These are phyloP conservation scores for Pyrenophora teres DNA, from an alignment of 2,329 filamentous ascomycete genomes.

Conservation along the genomic window DNA sequence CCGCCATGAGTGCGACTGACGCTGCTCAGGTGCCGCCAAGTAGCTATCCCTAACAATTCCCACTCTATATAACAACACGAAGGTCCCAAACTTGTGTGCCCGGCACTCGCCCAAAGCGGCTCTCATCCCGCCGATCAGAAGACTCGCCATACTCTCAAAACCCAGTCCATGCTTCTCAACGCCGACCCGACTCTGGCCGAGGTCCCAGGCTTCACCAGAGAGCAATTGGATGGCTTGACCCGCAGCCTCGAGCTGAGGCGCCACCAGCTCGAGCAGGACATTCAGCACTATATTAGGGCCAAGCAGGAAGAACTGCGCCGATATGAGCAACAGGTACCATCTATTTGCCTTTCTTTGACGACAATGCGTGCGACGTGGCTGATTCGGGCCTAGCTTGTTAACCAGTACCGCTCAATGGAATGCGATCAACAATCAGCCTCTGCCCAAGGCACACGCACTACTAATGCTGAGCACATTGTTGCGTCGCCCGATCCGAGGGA, in stretches of 20 bases:
- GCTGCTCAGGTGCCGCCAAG: conserved; percentile 16
- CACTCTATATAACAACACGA: conserved; percentile 6
- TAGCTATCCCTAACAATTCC: not conserved
- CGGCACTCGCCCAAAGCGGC: conserved; percentile 21
- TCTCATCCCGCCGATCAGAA: conserved; percentile 23
- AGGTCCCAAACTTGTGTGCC: conserved; percentile 3
- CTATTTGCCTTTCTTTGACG: conserved; percentile 2
- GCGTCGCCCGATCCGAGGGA: conserved; percentile 17
- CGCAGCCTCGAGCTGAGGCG: conserved; percentile 42
- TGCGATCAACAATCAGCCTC: conserved; percentile 23
- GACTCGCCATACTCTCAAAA: conserved; percentile 1
- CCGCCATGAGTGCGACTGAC: conserved; percentile 27
- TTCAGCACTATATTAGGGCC: conserved; percentile 38
- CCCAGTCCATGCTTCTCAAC: conserved; percentile 39
- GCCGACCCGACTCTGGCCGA: conserved; percentile 37
- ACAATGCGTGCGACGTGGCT: conserved; percentile 14
- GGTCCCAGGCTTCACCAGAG: conserved; percentile 37
- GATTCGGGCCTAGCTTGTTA: conserved; percentile 41
- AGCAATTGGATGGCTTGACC: conserved; percentile 41
- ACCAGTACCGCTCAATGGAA: conserved; percentile 39
- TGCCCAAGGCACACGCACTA: conserved; percentile 5
- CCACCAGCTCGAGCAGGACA: conserved; percentile 45
- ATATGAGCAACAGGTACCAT: conserved; percentile 40
- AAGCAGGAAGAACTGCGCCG: conserved; percentile 42
- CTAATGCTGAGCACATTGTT: conserved; percentile 9